Conservation (phyloP, 768 basidiomycete genomes). For the Phlebiopsis gigantea region DNA sequence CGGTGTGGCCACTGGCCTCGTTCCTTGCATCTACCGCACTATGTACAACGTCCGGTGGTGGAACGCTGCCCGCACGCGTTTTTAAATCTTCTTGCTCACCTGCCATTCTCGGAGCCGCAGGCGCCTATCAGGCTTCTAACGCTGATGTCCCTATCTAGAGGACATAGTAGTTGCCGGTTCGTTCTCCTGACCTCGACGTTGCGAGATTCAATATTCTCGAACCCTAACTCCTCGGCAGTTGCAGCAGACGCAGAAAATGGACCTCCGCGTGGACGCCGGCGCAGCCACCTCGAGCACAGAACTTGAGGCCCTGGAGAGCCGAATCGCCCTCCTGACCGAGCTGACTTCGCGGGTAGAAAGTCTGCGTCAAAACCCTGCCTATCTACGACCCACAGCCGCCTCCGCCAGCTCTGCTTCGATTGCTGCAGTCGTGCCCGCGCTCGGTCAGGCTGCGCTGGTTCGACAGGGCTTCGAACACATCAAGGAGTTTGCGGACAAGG, state of each 20-base stretch:
- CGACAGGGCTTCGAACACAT: constrained; percentile 41
- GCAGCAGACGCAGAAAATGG: not conserved
- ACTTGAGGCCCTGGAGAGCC: constrained; percentile 29
- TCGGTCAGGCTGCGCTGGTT: constrained; percentile 19
- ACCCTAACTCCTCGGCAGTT: too few species aligned
- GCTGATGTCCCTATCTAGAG: not conserved
- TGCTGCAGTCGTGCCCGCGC: constrained; percentile 24
- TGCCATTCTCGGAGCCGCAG: not conserved
- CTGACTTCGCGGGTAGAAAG: constrained; percentile 39
- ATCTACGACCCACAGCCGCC: constrained; percentile 37
- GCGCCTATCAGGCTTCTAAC: not conserved
- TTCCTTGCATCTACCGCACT: too few species aligned
- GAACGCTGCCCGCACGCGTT: too few species aligned
- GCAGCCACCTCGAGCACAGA: not conserved
- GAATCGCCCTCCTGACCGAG: constrained; percentile 43
- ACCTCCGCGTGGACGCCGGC: not conserved
- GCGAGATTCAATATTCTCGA: not conserved
- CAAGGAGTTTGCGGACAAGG: constrained; percentile 39
- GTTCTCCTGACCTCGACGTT: not conserved
- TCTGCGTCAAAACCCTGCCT: constrained; percentile 41
- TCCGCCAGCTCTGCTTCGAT: constrained; percentile 11
- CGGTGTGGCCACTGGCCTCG: too few species aligned
- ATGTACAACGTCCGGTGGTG: too few species aligned
- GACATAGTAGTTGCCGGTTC: not conserved
- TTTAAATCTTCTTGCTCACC: too few species aligned